Evolutionary conservation across 225 moss, liverwort and hornwort species (phyloP), one percentile per base, ranked within the genome.

Genomic region (Pseudoscleropodium purum): DNA sequence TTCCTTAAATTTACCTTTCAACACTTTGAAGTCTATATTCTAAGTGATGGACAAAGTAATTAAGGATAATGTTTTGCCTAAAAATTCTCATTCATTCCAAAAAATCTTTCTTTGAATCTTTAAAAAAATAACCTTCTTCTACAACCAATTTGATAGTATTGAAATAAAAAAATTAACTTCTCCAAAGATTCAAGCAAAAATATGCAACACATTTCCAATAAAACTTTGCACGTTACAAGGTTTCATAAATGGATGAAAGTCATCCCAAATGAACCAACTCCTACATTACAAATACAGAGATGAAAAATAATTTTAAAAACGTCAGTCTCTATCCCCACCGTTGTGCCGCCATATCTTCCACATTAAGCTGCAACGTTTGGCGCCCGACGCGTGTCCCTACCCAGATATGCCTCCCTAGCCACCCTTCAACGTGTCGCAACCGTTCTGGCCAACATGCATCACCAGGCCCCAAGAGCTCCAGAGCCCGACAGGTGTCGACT

Each of bases 1-100:
- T 57, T 18, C 3, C 2, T 56, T 47, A 47, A 47, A 8, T 45
- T n/a, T 11, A 5, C 0, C 14, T 5, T 1, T 7, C 0, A 54
- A 1, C 0, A 0, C 15, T 25, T 15, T 34, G 15, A 78, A 54
- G 4, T 77, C 3, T 54, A 9, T 54, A 9, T 23, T 77, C 0
- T 23, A 23, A 8, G 1, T 52, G 9, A 21, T 13, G 4, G 5
- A 13, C 5, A 34, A 52, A 23, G 1, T 1, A 0, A 2, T 77
- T 14, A 1, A 36, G 3, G 1, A 0, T 52, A 52, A 14, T 52
- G 0, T 34, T 77, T 52, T 52, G 34, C 8, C 52, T 3, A 8
- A 52, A 12, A 51, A 51, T 13, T 20, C 1, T 34, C 13, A 51
- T 51, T 51, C 5, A 34, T 76, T 21, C 3, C 0, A 1, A 76